Percentiles rank a stretch among this genome's conserved stretches.
phyloP scores from a whole-genome alignment of 768 basidiomycete genomes.

The Agaricus blazei region DNA sequence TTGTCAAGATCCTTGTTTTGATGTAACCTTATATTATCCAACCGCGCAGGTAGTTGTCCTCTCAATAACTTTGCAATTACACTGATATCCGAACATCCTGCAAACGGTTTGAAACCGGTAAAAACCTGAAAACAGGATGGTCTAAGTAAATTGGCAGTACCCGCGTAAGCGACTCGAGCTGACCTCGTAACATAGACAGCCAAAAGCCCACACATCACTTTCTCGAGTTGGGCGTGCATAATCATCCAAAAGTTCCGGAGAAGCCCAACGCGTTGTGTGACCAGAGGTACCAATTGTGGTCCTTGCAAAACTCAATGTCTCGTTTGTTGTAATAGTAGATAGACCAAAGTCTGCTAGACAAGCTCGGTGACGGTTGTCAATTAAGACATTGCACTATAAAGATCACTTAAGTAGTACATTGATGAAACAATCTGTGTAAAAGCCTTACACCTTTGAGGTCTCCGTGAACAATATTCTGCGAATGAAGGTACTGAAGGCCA shows the following conservation, averaged over 20 bases:
- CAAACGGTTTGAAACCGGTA: too few species aligned
- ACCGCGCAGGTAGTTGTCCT: too few species aligned
- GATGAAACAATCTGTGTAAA: background rate
- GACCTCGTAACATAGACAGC: slow-evolving; percentile 13
- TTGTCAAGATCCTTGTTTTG: too few species aligned
- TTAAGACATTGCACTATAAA: background rate
- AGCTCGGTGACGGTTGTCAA: slow-evolving; percentile 7
- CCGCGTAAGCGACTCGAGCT: background rate
- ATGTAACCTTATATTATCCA: too few species aligned
- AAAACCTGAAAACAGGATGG: too few species aligned
- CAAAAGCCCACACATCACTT: slow-evolving; percentile 15
- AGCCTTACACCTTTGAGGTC: slow-evolving; percentile 13
- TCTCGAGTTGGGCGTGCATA: background rate
- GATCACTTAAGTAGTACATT: too few species aligned
- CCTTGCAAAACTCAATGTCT: background rate
- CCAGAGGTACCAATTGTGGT: background rate
- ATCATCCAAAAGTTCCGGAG: slow-evolving; percentile 24
- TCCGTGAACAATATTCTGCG: slow-evolving; percentile 11
- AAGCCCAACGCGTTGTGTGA: slow-evolving; percentile 11
- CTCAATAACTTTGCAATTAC: too few species aligned
- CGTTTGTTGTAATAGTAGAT: slow-evolving; percentile 1
- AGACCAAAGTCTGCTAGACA: slow-evolving; percentile 9
- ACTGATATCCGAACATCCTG: too few species aligned
- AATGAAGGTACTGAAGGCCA: slow-evolving; percentile 12
- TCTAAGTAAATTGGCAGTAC: too few species aligned